Base-by-base conservation (phyloP, 352 stramenopile species). In the Phytophthora cryptogea region DNA sequence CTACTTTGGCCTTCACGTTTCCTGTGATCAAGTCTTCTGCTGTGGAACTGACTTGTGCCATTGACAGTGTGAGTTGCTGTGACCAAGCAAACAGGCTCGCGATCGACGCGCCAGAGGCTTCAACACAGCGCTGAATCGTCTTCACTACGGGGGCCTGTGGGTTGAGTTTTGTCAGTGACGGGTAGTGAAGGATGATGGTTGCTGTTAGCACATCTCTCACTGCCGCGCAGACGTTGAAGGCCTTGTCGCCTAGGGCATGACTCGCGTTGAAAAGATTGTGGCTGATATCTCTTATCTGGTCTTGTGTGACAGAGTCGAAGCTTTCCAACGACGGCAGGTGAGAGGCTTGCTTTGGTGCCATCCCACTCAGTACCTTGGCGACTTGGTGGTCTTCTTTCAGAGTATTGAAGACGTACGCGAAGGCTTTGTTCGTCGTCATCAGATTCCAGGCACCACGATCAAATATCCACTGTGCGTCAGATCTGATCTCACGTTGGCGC, bases 391-490 rank as follows among this genome's bases (percentile, higher is more conserved):
- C 46, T 53, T 67, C 46, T 17, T 54, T 44, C 14, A 42, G 46
- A 1, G 52, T 54, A 20, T 63, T 64, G 40, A 72, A 68, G n/a
- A 58, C 49, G 30, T 67, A 67, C 14, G 26, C 40, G n/a, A 64
- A 65, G 20, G 33, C 62, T 33, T 66, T 66, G 55, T 50, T 60
- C 37, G 36, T 58, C 5, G 42, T 56, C 5, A 27, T 53, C 41
- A 70, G 13, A 17, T 66, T 63, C 50, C 55, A 59, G 16, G 43
- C 55, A 10, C 44, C 45, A 7, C 45, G 44, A 20, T 59, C 55
- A 14, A 66, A 59, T 11, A 70, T 66, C 56, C 55, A 66, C 20
- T 62, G 44, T 1, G 55, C 23, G 6, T 40, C 6, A 40, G 11
- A 7, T 35, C 31, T 4, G 31, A 35, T 7, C 31, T 35, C 31